phyloP scores from a whole-genome alignment of 108 stramenopile species.

The Nitzschia sp. region DNA sequence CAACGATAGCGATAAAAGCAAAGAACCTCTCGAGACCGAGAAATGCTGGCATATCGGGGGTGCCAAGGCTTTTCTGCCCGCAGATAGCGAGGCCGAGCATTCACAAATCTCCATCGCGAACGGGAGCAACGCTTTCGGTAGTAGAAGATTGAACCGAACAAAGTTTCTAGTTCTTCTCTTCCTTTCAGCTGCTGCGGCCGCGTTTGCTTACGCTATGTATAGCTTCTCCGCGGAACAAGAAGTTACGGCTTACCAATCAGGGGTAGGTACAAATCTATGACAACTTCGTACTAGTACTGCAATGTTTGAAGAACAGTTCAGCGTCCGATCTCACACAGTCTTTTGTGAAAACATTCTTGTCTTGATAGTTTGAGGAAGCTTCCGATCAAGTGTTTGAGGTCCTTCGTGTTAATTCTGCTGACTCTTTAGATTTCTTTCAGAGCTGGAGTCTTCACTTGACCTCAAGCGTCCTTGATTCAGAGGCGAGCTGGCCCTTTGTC shows the following conservation, averaged over 20 bases:
- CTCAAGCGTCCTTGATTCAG: background rate
- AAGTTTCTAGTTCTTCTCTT: background rate
- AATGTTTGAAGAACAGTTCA: too few species aligned
- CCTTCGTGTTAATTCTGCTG: background rate
- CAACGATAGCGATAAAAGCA: too few species aligned
- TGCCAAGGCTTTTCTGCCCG: too few species aligned
- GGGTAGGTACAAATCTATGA: background rate
- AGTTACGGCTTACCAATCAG: background rate
- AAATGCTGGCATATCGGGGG: too few species aligned
- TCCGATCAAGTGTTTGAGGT: background rate
- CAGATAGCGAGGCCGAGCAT: too few species aligned
- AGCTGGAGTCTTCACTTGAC: conserved; percentile 7
- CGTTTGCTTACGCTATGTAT: background rate
- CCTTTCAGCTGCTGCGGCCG: background rate
- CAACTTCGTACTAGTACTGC: too few species aligned
- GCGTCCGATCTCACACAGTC: background rate
- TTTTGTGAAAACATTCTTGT: background rate
- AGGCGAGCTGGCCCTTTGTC: conserved; percentile 25
- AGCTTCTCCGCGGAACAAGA: background rate
- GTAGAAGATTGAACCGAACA: background rate
- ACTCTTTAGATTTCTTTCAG: background rate
- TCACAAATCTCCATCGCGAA: too few species aligned
- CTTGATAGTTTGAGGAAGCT: background rate
- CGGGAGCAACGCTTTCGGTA: too few species aligned
- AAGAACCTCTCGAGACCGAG: too few species aligned